Conservation (phyloP, 2,329 filamentous ascomycete genomes). For the Phyllosticta paracitricarpa region DNA sequence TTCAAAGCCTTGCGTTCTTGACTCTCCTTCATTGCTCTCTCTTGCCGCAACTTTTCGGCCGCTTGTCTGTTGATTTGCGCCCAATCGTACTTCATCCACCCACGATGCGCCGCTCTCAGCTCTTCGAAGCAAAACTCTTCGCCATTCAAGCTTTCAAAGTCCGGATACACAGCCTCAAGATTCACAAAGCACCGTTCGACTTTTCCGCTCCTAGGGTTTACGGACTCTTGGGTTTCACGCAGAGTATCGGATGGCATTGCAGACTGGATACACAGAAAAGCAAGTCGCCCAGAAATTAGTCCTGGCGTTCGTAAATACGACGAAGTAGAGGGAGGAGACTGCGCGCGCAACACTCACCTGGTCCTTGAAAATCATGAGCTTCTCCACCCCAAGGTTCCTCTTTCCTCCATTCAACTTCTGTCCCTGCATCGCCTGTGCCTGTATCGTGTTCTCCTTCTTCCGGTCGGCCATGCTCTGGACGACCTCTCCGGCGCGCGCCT, state of each 20-base stretch:
- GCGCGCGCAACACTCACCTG: slow-evolving; percentile 57
- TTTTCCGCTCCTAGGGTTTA: slow-evolving; percentile 74
- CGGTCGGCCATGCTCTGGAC: slow-evolving; percentile 79
- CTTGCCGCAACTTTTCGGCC: slow-evolving; percentile 7
- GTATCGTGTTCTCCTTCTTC: slow-evolving; percentile 86
- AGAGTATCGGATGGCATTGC: slow-evolving; percentile 30
- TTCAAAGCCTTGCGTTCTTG: slow-evolving; percentile 4
- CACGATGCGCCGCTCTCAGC: slow-evolving; percentile 66
- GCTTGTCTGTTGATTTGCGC: slow-evolving; percentile 24
- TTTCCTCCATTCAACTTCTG: slow-evolving; percentile 83
- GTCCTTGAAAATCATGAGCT: slow-evolving; percentile 92
- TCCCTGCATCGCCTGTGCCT: slow-evolving; percentile 82
- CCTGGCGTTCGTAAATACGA: slow-evolving; percentile 83
- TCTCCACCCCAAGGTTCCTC: slow-evolving; percentile 64
- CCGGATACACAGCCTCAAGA: slow-evolving; percentile 75
- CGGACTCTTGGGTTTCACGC: slow-evolving; percentile 67
- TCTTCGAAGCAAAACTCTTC: slow-evolving; percentile 88
- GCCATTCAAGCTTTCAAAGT: slow-evolving; percentile 52
- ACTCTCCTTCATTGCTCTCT: not conserved
- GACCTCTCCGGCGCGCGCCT: slow-evolving; percentile 75
- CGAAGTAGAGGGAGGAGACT: slow-evolving; percentile 21
- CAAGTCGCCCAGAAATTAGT: slow-evolving; percentile 67
- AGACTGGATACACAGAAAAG: slow-evolving; percentile 45
- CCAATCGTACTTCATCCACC: slow-evolving; percentile 52
- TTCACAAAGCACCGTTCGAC: slow-evolving; percentile 82